Percentiles rank a stretch among this genome's conserved stretches.
Evolutionary conservation across 73 alveolate species (phyloP).

Genomic region (Tetrahymena elliotti): DNA sequence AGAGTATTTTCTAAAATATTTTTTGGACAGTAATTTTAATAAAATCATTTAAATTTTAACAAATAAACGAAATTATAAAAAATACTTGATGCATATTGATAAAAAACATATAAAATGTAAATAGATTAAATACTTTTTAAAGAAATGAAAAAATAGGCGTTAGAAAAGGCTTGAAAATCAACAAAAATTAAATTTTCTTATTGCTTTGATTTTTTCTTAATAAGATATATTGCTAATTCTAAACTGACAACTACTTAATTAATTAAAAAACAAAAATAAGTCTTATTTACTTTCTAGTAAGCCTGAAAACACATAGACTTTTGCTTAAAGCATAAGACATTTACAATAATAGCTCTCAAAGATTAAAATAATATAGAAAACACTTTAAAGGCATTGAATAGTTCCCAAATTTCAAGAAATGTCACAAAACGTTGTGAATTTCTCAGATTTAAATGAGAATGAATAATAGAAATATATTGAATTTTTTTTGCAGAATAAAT

Average conservation of each 20-base stretch:
- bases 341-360: neutral
- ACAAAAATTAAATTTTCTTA: neutral
- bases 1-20: too few relatives aligned
- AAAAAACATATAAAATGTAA: neutral
- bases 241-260: neutral
- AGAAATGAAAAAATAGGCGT: neutral
- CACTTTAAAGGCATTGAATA: neutral
- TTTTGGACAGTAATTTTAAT: too few relatives aligned
- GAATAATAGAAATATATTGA: neutral
- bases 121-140: neutral
- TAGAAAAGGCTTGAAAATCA: neutral
- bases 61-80: too few relatives aligned
- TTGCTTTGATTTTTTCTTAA: neutral
- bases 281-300: neutral
- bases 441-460: neutral
- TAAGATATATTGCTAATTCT: neutral
- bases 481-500: neutral
- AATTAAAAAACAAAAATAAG: neutral
- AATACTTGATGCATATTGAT: neutral
- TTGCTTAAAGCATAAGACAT: neutral
- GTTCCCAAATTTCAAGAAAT: neutral
- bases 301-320: neutral
- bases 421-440: neutral
- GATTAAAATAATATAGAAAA: neutral
- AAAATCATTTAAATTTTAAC: too few relatives aligned